Percentiles rank a stretch among this genome's conserved stretches.
Conservation (phyloP, 2,329 filamentous ascomycete species). For the Aspergillus fumigatus region DNA sequence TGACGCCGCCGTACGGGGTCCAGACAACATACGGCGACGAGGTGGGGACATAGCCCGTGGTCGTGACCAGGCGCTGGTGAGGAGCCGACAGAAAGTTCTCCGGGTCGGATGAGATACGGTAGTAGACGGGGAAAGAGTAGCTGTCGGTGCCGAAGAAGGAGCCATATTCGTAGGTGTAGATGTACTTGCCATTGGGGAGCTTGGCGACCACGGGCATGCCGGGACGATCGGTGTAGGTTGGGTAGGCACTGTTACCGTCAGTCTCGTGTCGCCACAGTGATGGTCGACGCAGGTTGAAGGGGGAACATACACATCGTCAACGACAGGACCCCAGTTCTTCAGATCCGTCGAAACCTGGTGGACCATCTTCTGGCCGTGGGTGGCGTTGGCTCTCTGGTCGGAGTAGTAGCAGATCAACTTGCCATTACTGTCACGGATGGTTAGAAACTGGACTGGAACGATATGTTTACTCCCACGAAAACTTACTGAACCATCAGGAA, state of each 20-base stretch:
- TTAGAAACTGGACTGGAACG: background rate
- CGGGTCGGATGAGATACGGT: slow-evolving; percentile 46
- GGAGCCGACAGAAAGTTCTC: slow-evolving; percentile 42
- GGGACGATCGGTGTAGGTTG: slow-evolving; percentile 59
- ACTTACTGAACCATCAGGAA: slow-evolving; percentile 54
- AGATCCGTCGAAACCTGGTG: slow-evolving; percentile 61
- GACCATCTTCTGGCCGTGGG: slow-evolving; percentile 63
- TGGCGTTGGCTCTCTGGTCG: slow-evolving; percentile 60
- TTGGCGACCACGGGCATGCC: slow-evolving; percentile 62
- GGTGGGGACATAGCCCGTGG: slow-evolving; percentile 40
- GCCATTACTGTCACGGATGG: slow-evolving; percentile 37
- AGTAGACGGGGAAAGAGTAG: slow-evolving; percentile 50
- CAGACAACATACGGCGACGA: slow-evolving; percentile 51
- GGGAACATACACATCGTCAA: slow-evolving; percentile 51
- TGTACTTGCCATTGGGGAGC: slow-evolving; percentile 57
- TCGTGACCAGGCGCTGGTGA: slow-evolving; percentile 40
- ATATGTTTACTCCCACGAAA: too few relatives aligned
- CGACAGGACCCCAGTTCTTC: slow-evolving; percentile 55
- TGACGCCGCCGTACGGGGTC: slow-evolving; percentile 44
- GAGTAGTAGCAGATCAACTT: slow-evolving; percentile 65
- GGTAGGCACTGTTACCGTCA: slow-evolving; percentile 36
- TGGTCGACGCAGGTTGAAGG: too few relatives aligned
- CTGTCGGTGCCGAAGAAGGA: slow-evolving; percentile 26
- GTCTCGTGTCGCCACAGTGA: background rate
- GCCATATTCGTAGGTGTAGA: slow-evolving; percentile 63